A percentile compares a stretch with the other conserved stretches of the same genome.
Evolutionary conservation across 768 basidiomycete genomes (phyloP).

Genomic region (Xerocomellus chrysenteron): DNA sequence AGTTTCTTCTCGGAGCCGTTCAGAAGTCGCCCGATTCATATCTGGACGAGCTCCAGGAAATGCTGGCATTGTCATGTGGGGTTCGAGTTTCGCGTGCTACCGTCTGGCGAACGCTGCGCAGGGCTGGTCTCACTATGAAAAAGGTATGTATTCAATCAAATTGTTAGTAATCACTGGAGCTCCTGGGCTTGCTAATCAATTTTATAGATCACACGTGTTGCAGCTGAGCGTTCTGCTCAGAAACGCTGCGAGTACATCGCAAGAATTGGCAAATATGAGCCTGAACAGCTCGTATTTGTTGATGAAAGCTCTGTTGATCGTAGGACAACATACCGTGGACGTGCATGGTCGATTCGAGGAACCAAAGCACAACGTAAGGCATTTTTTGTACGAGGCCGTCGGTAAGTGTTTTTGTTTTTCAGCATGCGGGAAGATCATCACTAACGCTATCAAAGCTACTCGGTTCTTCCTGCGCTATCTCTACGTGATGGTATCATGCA

Average conservation of each 20-base stretch:
- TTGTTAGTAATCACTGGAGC: neutral
- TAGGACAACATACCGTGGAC: no score
- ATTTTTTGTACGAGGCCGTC: neutral
- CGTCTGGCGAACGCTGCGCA: no score
- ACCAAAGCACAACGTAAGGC: neutral
- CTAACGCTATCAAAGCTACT: no score
- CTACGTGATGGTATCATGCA: neutral
- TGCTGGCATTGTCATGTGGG: no score
- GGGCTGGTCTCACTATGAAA: neutral
- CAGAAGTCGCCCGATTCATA: no score
- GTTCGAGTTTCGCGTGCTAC: no score
- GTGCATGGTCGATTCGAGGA: no score
- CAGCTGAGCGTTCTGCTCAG: neutral
- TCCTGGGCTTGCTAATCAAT: no score
- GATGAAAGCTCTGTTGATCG: no score
- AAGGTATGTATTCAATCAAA: neutral
- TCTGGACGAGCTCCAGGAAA: no score
- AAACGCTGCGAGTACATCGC: neutral
- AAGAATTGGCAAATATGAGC: neutral
- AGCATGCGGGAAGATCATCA: neutral
- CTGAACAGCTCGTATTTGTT: neutral
- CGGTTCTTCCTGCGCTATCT: neutral
- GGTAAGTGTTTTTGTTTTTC: neutral
- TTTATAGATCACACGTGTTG: neutral
- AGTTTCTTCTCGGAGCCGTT: neutral